A percentile compares a stretch with the other conserved stretches of the same genome.
phyloP scores from a whole-genome alignment of 352 stramenopile genomes.

The Phytophthora quininea region DNA sequence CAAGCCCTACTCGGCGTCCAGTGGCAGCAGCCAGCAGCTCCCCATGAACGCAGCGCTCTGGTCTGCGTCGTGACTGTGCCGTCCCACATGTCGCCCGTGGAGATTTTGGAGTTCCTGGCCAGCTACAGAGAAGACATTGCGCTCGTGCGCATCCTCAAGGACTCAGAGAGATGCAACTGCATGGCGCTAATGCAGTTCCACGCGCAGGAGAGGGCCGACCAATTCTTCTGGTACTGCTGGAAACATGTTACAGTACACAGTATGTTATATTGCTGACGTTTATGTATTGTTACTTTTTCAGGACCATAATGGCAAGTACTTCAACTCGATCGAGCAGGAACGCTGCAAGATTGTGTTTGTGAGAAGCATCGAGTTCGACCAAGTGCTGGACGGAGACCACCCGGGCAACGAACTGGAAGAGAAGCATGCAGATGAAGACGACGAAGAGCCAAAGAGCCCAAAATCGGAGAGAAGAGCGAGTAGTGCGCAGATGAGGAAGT shows the following conservation, averaged over 20 bases:
- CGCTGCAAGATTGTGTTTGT: constrained; percentile 92
- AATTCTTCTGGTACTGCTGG: constrained; percentile 63
- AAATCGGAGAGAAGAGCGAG: constrained; percentile 32
- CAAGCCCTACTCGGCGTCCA: constrained; percentile 44
- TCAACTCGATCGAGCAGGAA: constrained; percentile 93
- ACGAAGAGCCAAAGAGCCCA: constrained; percentile 9
- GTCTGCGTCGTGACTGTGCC: constrained; percentile 86
- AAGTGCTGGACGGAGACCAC: constrained; percentile 31
- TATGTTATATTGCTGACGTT: neutral
- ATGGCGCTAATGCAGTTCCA: constrained; percentile 88
- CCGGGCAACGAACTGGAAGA: constrained; percentile 31
- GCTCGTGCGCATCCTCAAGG: constrained; percentile 82
- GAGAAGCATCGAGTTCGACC: constrained; percentile 86
- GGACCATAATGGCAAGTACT: constrained; percentile 90
- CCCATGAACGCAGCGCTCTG: constrained; percentile 75
- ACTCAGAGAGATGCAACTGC: constrained; percentile 82
- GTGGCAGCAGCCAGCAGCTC: constrained; percentile 39
- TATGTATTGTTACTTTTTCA: constrained; percentile 19
- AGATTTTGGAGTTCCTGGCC: constrained; percentile 85
- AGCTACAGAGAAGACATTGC: constrained; percentile 76
- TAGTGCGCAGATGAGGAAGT: constrained; percentile 38
- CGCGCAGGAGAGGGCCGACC: constrained; percentile 76
- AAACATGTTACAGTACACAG: neutral
- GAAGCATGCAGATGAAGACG: constrained; percentile 24
- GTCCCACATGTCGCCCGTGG: constrained; percentile 84